Base-by-base conservation (phyloP, 2,329 filamentous ascomycete species). In the Aureobasidium vineae region DNA sequence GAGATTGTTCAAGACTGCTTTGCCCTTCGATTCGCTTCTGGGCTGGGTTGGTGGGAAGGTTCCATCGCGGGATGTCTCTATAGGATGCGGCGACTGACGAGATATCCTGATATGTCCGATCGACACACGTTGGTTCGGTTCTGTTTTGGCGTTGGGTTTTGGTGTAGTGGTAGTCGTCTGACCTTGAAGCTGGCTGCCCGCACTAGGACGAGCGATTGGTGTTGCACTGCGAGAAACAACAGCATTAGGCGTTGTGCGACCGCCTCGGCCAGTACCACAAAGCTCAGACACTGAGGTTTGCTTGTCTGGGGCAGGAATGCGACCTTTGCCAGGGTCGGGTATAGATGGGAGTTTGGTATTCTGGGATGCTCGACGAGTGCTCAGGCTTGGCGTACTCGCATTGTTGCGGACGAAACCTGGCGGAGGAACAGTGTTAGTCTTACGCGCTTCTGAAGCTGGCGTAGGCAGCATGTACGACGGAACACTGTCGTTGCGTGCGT, bases 11-110 rank as follows among this genome's bases (percentile, higher is more conserved):
- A 74, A 63, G 7, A 74, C 67, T 10, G 69, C 61, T 2, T 71
- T 71, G 47, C 72, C 72, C 66, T 71, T 75, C 8, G 73, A 74
- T 19, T 69, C 71, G 5, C 70, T 69, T 36, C 73, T 68, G 38
- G 68, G 67, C 49, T 49, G 36, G 28, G 33, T 54, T 10, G 45
- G 38, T 61, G 64, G 43, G 15, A 23, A 40, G 3, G 50, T 49
- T 5, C 33, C 33, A 59, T 52, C 50, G 10, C 40, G 50, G 4
- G 63, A 31, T 21, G 19, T 33, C 19, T 57, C 38, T 26, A 45
- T 33, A 5, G 64, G 43, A 10, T 36, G 33, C 11, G 33, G 21
- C 33, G 56, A n/a, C 13, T 59, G 54, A 36, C 54, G 47, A 16
- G 33, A 23, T 8, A 53, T 11, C 19, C 41, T 53, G 41, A 57